Percentiles rank a stretch among this genome's conserved stretches.
phyloP scores from a whole-genome alignment of 441 rosid genomes.

The Pelargonium fulgidum region DNA sequence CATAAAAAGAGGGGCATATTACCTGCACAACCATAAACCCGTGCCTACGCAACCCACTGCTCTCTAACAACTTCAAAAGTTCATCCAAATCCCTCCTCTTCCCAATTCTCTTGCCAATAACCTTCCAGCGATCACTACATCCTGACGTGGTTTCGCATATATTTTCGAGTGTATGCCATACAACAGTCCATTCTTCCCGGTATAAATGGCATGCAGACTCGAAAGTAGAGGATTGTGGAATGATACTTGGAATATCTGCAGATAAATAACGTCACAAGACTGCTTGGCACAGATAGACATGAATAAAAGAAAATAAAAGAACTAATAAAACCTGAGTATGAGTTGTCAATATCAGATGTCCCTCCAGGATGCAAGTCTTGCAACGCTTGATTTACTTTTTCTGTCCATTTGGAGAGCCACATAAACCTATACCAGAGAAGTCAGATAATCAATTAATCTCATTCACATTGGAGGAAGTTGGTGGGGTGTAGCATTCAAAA shows the following conservation, averaged over 20 bases:
- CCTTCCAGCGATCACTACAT: slow-evolving; percentile 70
- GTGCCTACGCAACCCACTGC: slow-evolving; percentile 72
- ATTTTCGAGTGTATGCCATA: slow-evolving; percentile 48
- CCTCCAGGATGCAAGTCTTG: slow-evolving; percentile 30
- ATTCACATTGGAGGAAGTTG: background rate
- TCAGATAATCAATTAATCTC: slow-evolving; percentile 13
- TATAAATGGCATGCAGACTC: slow-evolving; percentile 29
- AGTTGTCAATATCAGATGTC: slow-evolving; percentile 22
- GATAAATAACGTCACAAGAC: slow-evolving; percentile 20
- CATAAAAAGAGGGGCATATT: slow-evolving; percentile 7
- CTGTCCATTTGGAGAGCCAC: slow-evolving; percentile 57
- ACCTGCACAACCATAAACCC: slow-evolving; percentile 66
- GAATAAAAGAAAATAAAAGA: background rate
- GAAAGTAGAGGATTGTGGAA: slow-evolving; percentile 21
- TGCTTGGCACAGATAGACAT: background rate
- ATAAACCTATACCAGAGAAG: slow-evolving; percentile 41
- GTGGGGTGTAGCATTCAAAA: background rate
- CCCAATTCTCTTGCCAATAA: slow-evolving; percentile 43
- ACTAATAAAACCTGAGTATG: slow-evolving; percentile 13
- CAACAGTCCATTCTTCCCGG: slow-evolving; percentile 44
- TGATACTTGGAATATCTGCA: slow-evolving; percentile 35
- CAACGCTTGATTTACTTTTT: slow-evolving; percentile 33
- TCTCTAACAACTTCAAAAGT: slow-evolving; percentile 70
- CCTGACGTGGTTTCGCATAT: slow-evolving; percentile 39
- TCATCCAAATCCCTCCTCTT: slow-evolving; percentile 74